Evolutionary conservation across 495 filamentous ascomycete species (phyloP), one percentile per base, ranked within the genome.

Genomic region (Talaromyces trachyspermus): DNA sequence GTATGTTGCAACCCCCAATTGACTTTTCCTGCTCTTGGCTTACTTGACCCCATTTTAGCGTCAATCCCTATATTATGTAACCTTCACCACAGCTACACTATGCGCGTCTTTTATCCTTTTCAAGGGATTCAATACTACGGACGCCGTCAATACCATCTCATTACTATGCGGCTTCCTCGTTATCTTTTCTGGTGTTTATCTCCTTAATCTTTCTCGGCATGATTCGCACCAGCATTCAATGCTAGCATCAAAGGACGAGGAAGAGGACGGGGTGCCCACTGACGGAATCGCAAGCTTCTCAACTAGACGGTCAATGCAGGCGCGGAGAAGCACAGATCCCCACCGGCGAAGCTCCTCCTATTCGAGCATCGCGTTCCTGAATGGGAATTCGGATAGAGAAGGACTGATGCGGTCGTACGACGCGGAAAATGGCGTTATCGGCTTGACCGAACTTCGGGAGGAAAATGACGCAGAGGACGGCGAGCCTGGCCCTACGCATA

Each of bases 61-160:
- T 98, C 27, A 98, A 97, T 61, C 92, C 92, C 79, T 98, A 26
- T 98, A 98, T 74, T 98, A 98, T 65, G 92, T 98, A 42, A 96
- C 91, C n/a, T 98, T 98, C 66, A 98, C 92, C 4, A 97, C 92
- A 5, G 87, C 85, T 25, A 98, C 92, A 12, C 78, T 98, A 41
- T 83, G 84, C 64, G 92, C 92, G 32, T 95, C 89, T 14, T 97
- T 97, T 71, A 95, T 97, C 61, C 86, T 98, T 29, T 98, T 96
- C 75, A 80, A 80, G 50, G 92, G 92, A 39, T 98, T 98, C 78
- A 97, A 97, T 61, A 98, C 92, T 27, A 88, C 87, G 23, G 87
- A 95, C 60, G 77, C 84, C 2, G 86, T 96, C 52, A 95, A 92
- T 66, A 98, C 89, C 10, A 82, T 98, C 54, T 94, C 94, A 23